phyloP scores from a whole-genome alignment of 176 grass and related monocot species.

The Carex kokanica region DNA sequence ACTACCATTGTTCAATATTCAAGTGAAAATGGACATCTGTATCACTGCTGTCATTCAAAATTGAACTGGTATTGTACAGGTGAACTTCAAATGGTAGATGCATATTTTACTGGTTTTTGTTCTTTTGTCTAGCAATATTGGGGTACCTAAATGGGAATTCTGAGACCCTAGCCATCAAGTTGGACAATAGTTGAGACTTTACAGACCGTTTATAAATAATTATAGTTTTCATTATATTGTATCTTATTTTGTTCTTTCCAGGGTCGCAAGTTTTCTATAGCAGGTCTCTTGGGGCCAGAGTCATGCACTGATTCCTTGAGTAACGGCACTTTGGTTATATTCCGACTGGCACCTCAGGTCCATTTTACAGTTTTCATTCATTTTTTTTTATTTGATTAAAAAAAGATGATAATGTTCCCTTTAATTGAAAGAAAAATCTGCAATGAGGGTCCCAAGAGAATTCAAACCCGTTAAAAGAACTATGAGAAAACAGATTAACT shows the following conservation, averaged over 20 bases:
- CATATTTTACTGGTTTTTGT: neutral
- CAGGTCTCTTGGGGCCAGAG: slow-evolving; percentile 69
- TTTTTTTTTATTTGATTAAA: neutral
- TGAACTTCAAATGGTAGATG: neutral
- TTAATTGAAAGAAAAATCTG: neutral
- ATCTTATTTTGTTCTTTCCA: slow-evolving; percentile 17
- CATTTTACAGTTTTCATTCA: slow-evolving; percentile 2
- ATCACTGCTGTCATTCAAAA: neutral
- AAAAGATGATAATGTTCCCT: neutral
- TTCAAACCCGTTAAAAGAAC: neutral
- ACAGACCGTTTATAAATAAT: slow-evolving; percentile 1
- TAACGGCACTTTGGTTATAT: slow-evolving; percentile 84
- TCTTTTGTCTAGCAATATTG: neutral
- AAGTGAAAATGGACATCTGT: neutral
- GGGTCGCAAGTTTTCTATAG: slow-evolving; percentile 97
- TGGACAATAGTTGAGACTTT: neutral
- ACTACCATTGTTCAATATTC: too few species aligned
- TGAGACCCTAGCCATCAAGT: neutral
- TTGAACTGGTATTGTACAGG: neutral
- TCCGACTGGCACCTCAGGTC: slow-evolving; percentile 95
- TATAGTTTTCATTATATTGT: neutral
- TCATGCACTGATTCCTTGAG: slow-evolving; percentile 38
- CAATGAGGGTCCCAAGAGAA: neutral
- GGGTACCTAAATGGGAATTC: neutral
- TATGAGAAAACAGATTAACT: neutral